phyloP scores from a whole-genome alignment of 306 rosid species.

The Prosopis cineraria region DNA sequence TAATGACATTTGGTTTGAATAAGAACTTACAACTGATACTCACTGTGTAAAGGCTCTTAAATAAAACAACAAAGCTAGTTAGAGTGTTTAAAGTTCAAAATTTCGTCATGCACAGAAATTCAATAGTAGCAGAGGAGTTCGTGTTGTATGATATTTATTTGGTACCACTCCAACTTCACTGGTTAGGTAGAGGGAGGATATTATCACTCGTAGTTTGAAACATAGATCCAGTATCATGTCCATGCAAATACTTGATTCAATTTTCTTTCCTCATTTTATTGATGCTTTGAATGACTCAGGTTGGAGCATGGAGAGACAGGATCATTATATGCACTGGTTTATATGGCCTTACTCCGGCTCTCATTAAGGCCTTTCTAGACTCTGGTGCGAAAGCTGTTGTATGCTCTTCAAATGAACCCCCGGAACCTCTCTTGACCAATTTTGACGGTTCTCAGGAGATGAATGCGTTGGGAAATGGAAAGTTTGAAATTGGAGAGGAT shows the following conservation, averaged over 20 bases:
- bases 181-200: not conserved
- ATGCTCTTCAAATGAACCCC: slow-evolving; percentile 82
- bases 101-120: not conserved
- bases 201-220: not conserved
- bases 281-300: slow-evolving; percentile 53
- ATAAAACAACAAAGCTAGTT: not conserved
- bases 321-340: slow-evolving; percentile 90
- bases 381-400: slow-evolving; percentile 90
- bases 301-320: slow-evolving; percentile 99
- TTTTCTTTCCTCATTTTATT: not conserved
- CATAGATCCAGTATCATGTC: slow-evolving; percentile 16
- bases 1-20: slow-evolving; percentile 21
- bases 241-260: slow-evolving; percentile 23
- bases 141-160: slow-evolving; percentile 19
- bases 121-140: not conserved
- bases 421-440: slow-evolving; percentile 50
- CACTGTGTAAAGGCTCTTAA: not conserved
- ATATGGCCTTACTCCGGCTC: slow-evolving; percentile 70
- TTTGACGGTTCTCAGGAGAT: slow-evolving; percentile 63
- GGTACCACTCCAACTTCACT: not conserved
- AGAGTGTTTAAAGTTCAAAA: not conserved
- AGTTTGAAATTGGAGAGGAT: slow-evolving; percentile 94
- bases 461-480: slow-evolving; percentile 66
- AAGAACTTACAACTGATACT: slow-evolving; percentile 14
- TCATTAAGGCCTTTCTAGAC: slow-evolving; percentile 83